phyloP scores from a whole-genome alignment of 129 eudicot genomes.

The Solidago caesia region DNA sequence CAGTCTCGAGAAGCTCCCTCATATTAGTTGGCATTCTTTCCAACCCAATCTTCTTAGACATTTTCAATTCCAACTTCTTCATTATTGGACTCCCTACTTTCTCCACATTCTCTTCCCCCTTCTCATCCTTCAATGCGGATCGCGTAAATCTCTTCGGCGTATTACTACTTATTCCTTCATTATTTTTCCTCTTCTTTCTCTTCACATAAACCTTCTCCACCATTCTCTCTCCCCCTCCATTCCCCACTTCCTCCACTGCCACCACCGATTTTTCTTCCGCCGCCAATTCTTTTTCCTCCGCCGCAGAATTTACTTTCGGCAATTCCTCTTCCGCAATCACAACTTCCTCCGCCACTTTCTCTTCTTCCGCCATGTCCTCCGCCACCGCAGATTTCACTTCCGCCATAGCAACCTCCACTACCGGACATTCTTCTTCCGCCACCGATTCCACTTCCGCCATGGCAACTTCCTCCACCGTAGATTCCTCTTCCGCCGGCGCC shows the following conservation, averaged over 20 bases:
- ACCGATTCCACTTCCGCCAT: background rate
- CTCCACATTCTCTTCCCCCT: constrained; percentile 22
- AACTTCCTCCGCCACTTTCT: constrained; percentile 18
- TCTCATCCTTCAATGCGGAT: constrained; percentile 49
- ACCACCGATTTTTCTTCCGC: background rate
- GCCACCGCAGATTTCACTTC: background rate
- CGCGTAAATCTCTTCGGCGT: constrained; percentile 63
- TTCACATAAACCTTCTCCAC: constrained; percentile 27
- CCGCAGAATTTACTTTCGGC: background rate
- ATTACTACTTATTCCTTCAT: background rate
- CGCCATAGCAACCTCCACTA: background rate
- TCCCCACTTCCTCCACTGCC: constrained; percentile 8
- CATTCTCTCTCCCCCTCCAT: constrained; percentile 6
- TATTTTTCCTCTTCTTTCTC: constrained; percentile 15
- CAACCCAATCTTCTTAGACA: constrained; percentile 56
- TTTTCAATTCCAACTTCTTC: constrained; percentile 57
- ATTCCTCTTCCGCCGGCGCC: background rate
- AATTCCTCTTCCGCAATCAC: background rate
- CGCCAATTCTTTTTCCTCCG: constrained; percentile 1
- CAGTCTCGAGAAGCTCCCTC: constrained; percentile 81
- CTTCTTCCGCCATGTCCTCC: background rate
- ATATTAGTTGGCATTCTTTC: constrained; percentile 52
- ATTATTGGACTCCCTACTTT: constrained; percentile 34
- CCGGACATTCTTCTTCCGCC: constrained; percentile 6
- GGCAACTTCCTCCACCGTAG: background rate